phyloP scores from a whole-genome alignment of 371 early-diverging fungal species.

The Mortierella sp. region DNA sequence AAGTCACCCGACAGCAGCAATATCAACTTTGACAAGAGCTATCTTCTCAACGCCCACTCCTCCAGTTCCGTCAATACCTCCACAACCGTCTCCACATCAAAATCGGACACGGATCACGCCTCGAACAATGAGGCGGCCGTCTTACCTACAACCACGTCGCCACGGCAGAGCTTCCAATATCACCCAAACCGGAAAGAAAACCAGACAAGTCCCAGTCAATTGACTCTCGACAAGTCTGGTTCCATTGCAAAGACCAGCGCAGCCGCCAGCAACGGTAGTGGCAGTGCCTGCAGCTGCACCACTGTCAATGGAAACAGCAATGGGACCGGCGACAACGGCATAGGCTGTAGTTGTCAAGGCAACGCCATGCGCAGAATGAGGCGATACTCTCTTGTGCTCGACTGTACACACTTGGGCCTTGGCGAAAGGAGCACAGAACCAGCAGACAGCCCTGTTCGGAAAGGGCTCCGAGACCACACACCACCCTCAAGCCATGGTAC shows the following conservation, averaged over 20 bases:
- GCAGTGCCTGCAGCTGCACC: neutral
- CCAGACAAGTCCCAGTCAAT: constrained; percentile 36
- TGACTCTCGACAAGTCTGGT: constrained; percentile 22
- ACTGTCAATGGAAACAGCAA: neutral
- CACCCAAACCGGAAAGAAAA: constrained; percentile 39
- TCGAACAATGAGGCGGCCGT: neutral
- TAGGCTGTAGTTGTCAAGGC: neutral
- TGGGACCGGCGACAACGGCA: constrained; percentile 1
- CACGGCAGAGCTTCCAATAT: constrained; percentile 8
- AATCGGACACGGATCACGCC: neutral
- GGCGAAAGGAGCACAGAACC: constrained; percentile 41
- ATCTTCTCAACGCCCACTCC: too few relatives aligned
- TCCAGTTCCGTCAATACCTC: neutral
- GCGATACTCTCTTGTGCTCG: constrained; percentile 42
- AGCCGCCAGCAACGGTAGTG: neutral
- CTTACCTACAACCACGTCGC: neutral
- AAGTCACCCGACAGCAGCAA: constrained; percentile 3
- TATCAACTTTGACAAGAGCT: neutral
- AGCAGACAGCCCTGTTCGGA: constrained; percentile 25
- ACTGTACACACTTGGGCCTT: constrained; percentile 47
- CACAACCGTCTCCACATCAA: neutral
- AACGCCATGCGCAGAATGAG: constrained; percentile 8
- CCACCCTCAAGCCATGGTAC: constrained; percentile 1
- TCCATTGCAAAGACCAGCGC: constrained; percentile 7
- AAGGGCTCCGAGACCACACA: constrained; percentile 35